Conservation (phyloP, 2,329 filamentous ascomycete genomes). For the Trichoderma hamatum region DNA sequence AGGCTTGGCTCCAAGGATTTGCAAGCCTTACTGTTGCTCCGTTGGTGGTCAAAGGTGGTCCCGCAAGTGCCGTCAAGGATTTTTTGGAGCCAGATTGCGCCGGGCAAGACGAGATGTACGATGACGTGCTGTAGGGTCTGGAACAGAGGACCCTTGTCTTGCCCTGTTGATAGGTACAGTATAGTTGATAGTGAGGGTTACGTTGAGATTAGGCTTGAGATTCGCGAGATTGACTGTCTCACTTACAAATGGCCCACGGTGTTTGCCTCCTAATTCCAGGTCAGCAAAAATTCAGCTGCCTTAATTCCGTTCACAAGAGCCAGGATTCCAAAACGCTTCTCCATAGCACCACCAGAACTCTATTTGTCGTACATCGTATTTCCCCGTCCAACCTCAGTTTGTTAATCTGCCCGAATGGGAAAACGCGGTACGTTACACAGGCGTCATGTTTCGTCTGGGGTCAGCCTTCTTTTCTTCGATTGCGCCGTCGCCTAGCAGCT, state of each 20-base stretch:
- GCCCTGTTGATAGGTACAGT: background rate
- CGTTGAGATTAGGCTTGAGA: background rate
- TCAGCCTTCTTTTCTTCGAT: background rate
- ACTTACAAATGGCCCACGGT: background rate
- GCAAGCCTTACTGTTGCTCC: background rate
- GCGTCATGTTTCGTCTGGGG: background rate
- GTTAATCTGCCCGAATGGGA: background rate
- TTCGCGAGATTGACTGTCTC: conserved; percentile 1
- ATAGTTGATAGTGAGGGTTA: background rate
- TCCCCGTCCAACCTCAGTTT: background rate
- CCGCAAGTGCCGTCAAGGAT: background rate
- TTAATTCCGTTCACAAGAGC: background rate
- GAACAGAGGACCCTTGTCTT: background rate
- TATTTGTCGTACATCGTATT: background rate
- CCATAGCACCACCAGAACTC: background rate
- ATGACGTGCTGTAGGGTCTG: conserved; percentile 9
- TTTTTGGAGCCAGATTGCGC: background rate
- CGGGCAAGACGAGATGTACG: background rate
- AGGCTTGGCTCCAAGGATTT: background rate
- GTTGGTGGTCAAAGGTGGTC: background rate
- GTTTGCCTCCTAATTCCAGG: background rate
- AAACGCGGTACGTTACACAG: background rate
- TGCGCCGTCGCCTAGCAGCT: background rate
- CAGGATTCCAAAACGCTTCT: background rate
- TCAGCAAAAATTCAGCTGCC: background rate